Conservation (phyloP, 2,329 filamentous ascomycete species). For the Paramyrothecium roridum region DNA sequence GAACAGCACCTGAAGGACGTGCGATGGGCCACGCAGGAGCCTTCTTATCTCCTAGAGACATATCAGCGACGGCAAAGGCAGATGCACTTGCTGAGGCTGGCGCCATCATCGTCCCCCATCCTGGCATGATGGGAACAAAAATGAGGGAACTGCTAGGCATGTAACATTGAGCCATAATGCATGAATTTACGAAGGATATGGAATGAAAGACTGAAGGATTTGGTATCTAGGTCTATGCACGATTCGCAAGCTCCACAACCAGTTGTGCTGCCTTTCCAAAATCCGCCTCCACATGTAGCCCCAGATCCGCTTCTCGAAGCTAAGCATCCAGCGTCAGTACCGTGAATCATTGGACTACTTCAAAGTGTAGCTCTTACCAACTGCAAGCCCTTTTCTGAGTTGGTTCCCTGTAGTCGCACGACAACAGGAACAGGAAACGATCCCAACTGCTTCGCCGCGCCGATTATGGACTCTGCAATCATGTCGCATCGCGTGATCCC, state of each 20-base stretch:
- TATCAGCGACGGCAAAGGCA: slow-evolving; percentile 26
- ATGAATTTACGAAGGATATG: background rate
- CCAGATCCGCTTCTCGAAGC: slow-evolving; percentile 31
- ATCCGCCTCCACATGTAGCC: slow-evolving; percentile 33
- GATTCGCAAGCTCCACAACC: slow-evolving; percentile 27
- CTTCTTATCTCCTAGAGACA: slow-evolving; percentile 34
- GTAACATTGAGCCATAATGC: background rate
- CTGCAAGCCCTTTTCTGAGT: slow-evolving; percentile 34
- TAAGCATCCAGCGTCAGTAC: slow-evolving; percentile 7
- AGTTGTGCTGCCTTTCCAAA: slow-evolving; percentile 31
- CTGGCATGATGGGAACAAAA: slow-evolving; percentile 30
- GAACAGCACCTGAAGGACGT: slow-evolving; percentile 55
- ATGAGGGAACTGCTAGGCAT: slow-evolving; percentile 28
- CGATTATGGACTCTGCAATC: slow-evolving; percentile 47
- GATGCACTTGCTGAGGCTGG: slow-evolving; percentile 30
- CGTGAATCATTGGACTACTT: background rate
- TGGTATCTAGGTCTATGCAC: background rate
- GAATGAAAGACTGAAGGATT: too few species aligned
- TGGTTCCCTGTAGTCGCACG: slow-evolving; percentile 44
- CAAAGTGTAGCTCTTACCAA: slow-evolving; percentile 26
- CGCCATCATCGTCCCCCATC: slow-evolving; percentile 33
- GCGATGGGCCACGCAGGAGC: slow-evolving; percentile 75
- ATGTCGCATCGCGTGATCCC: slow-evolving; percentile 47
- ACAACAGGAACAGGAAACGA: slow-evolving; percentile 39
- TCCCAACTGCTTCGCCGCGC: slow-evolving; percentile 32